Evolutionary conservation across 192 early-diverging fungal genomes (phyloP).

Genomic region (Lobulomyces angularis): DNA sequence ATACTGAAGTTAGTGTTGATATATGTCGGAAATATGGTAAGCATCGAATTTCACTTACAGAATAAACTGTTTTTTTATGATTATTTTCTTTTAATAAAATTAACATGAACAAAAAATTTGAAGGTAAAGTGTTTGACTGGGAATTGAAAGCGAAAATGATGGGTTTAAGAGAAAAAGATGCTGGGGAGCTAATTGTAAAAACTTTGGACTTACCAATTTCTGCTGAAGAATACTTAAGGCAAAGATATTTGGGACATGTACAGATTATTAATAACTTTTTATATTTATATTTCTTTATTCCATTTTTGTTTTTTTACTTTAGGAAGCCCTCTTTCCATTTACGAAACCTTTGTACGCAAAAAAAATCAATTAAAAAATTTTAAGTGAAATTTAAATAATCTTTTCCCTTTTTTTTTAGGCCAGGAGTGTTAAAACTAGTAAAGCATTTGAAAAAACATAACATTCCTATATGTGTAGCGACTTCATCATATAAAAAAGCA

Average conservation of each 20-base stretch:
- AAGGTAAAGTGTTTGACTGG: conserved; percentile 24
- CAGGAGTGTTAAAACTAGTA: conserved; percentile 41
- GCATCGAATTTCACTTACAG: conserved; percentile 3
- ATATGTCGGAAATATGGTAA: conserved; percentile 67
- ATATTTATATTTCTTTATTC: conserved; percentile 1
- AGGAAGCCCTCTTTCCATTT: conserved; percentile 46
- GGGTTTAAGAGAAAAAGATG: conserved; percentile 17
- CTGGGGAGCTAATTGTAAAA: conserved; percentile 49
- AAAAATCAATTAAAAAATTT: too few species aligned
- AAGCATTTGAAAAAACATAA: conserved; percentile 55
- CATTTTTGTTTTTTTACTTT: not conserved
- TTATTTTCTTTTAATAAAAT: too few species aligned
- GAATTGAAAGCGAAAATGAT: conserved; percentile 21
- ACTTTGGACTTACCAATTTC: conserved; percentile 59
- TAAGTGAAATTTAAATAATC: too few species aligned
- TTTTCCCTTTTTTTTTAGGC: conserved; percentile 56
- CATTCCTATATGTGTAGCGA: conserved; percentile 69
- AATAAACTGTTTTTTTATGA: not conserved
- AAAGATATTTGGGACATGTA: conserved; percentile 40
- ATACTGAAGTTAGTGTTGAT: conserved; percentile 70
- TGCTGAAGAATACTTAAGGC: conserved; percentile 63
- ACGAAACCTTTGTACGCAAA: conserved; percentile 52
- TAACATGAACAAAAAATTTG: too few species aligned
- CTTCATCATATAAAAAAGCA: conserved; percentile 64
- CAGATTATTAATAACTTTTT: conserved; percentile 7